Percentiles rank a stretch among this genome's conserved stretches.
Conservation (phyloP, 805 yeast genomes). For the Saturnispora zaruensis region DNA sequence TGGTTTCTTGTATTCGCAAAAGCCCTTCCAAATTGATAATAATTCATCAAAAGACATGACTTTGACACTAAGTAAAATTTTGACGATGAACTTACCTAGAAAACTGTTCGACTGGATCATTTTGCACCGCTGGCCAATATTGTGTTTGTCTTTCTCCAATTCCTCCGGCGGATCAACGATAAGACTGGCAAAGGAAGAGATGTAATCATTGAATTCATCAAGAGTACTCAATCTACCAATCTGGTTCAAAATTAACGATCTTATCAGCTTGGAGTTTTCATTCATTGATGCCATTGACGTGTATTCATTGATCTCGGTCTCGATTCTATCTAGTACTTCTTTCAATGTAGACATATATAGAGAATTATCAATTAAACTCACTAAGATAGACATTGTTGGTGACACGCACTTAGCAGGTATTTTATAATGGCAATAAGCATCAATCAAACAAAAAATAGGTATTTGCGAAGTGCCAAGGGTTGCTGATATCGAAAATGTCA, state of each 20-base stretch:
- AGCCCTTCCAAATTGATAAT: conserved; percentile 34
- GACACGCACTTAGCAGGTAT: conserved; percentile 33
- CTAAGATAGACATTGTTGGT: conserved; percentile 35
- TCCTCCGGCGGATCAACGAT: conserved; percentile 25
- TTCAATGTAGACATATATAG: conserved; percentile 18
- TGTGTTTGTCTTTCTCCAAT: conserved; percentile 7
- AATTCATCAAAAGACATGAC: conserved; percentile 41
- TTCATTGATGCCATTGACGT: neutral
- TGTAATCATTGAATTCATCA: conserved; percentile 38
- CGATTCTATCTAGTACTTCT: conserved; percentile 14
- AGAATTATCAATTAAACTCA: conserved; percentile 32
- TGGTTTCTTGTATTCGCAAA: conserved; percentile 30
- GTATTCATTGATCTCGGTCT: conserved; percentile 23
- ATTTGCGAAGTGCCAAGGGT: conserved; percentile 47
- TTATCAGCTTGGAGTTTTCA: neutral
- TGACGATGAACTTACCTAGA: conserved; percentile 38
- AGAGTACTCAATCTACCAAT: conserved; percentile 42
- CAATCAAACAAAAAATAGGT: conserved; percentile 40
- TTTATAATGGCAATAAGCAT: conserved; percentile 36
- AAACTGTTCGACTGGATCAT: conserved; percentile 33
- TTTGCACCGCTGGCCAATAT: conserved; percentile 14
- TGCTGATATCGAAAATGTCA: conserved; percentile 27
- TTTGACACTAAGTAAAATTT: conserved; percentile 33
- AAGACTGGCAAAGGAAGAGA: conserved; percentile 26
- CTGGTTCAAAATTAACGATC: conserved; percentile 7